These are phyloP conservation scores for Penicillium verhagenii DNA, from an alignment of 495 filamentous ascomycete genomes.

Conservation along the genomic window DNA sequence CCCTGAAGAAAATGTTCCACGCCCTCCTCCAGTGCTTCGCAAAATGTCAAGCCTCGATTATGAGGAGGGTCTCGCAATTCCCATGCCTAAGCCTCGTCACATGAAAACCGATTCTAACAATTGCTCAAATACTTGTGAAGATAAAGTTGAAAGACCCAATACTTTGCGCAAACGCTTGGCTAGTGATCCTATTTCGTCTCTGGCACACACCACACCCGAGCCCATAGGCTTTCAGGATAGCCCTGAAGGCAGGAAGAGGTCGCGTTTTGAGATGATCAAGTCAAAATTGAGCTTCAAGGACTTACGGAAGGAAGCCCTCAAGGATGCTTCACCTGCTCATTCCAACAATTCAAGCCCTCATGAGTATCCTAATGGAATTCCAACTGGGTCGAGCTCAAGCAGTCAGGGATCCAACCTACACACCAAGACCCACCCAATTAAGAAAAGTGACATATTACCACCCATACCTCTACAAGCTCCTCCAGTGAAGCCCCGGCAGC, in stretches of 20 bases:
- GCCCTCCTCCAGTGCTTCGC: constrained; percentile 13
- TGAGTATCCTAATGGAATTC: background rate
- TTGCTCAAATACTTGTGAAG: background rate
- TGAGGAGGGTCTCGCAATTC: constrained; percentile 29
- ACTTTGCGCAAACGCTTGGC: constrained; percentile 16
- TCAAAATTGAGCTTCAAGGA: constrained; percentile 39
- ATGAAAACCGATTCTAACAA: background rate
- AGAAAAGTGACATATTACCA: background rate
- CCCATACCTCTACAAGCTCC: background rate
- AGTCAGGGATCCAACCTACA: background rate
- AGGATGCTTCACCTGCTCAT: constrained; percentile 7
- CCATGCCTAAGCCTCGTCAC: constrained; percentile 31
- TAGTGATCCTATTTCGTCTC: constrained; percentile 10
- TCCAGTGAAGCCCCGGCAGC: background rate
- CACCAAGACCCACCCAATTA: background rate
- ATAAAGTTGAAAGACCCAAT: background rate
- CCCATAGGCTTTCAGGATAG: background rate
- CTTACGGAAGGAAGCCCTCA: constrained; percentile 27
- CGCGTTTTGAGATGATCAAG: constrained; percentile 24
- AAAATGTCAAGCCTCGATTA: constrained; percentile 28
- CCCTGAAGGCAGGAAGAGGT: constrained; percentile 25
- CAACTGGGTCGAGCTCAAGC: background rate
- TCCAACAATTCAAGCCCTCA: background rate
- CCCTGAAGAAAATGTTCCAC: background rate
- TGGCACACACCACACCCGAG: background rate